Evolutionary conservation across 257 asterid genomes (phyloP), one percentile per base, ranked within the genome.

Genomic region (Penstemon eatonii): DNA sequence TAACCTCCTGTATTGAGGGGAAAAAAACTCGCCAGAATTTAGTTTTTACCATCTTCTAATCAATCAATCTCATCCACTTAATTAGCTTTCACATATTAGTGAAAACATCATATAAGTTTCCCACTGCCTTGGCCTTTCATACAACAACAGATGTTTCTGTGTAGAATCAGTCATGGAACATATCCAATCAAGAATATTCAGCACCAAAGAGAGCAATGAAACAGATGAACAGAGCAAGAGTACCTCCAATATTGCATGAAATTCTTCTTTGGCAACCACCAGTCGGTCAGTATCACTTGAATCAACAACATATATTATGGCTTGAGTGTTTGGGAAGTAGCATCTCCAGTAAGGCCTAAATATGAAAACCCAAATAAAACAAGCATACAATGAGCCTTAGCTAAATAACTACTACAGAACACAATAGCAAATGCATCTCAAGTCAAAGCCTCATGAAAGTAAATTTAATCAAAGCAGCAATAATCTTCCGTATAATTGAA

Each of bases 281-380:
- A 93, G 80, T 84, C 99, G 79, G 74, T 94, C 99, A 6, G 97
- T 91, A 76, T 94, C 99, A 82, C 99, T 94, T 70, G 97, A 94
- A 83, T 94, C 97, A 60, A 94, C 97, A 76, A 93, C 99, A 77
- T 90, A 93, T 69, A 93, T 88, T 59, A 93, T 88, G 80, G 97
- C 99, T 82, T 90, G 99, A 68, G 97, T 93, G 76, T 93, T 93
- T 49, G 99, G 96, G 65, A 88, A 93, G 81, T 93, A 93, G 83
- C 96, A 88, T 70, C 99, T 88, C 97, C 99, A 94, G 75, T 94
- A 91, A 42, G 97, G 99, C 86, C 97, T 92, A 66, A 4, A 46
- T 10, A 12, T 53, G 40, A 63, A 40, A 68, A 67, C 9, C n/a
- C 38, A 65, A 38, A 56, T 63, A 59, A 49, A 72, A 44, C 56